Evolutionary conservation across 2,329 filamentous ascomycete genomes (phyloP).

Genomic region (Aspergillus proliferans): DNA sequence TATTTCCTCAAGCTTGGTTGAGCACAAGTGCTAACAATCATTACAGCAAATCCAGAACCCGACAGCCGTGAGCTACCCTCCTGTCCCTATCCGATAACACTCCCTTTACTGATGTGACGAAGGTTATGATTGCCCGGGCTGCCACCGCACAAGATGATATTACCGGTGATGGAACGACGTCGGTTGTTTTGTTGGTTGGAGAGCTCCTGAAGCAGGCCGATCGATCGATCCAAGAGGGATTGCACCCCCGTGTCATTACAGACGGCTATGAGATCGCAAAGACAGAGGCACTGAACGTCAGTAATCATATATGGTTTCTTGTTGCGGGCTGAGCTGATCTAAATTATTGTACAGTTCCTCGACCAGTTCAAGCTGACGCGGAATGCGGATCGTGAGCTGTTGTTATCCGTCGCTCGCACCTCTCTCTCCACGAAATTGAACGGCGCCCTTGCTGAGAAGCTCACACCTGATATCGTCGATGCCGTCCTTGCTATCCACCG

Average conservation of each 20-base stretch:
- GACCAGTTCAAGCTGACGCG: constrained; percentile 85
- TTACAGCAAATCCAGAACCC: constrained; percentile 88
- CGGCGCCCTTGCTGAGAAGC: constrained; percentile 75
- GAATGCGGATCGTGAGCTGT: constrained; percentile 86
- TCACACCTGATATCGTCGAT: constrained; percentile 93
- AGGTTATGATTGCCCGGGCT: constrained; percentile 67
- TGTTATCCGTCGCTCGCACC: constrained; percentile 87
- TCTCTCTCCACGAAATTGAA: constrained; percentile 95
- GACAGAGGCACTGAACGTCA: constrained; percentile 77
- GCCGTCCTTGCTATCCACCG: constrained; percentile 92
- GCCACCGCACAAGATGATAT: constrained; percentile 98
- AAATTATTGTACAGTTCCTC: constrained; percentile 60
- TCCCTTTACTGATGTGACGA: constrained; percentile 17
- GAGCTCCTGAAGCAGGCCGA: constrained; percentile 97
- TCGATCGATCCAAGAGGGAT: constrained; percentile 90
- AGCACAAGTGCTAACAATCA: constrained; percentile 23
- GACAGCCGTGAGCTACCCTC: constrained; percentile 62
- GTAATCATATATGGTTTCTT: not conserved
- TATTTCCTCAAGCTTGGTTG: constrained; percentile 2
- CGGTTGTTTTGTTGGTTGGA: constrained; percentile 88
- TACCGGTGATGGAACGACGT: constrained; percentile 94
- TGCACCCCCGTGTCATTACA: constrained; percentile 93
- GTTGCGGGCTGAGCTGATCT: constrained; percentile 10
- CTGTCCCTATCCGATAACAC: constrained; percentile 1
- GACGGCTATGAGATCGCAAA: constrained; percentile 98